Evolutionary conservation across 257 asterid genomes (phyloP), one percentile per base, ranked within the genome.

Genomic region (Petunia axillaris): DNA sequence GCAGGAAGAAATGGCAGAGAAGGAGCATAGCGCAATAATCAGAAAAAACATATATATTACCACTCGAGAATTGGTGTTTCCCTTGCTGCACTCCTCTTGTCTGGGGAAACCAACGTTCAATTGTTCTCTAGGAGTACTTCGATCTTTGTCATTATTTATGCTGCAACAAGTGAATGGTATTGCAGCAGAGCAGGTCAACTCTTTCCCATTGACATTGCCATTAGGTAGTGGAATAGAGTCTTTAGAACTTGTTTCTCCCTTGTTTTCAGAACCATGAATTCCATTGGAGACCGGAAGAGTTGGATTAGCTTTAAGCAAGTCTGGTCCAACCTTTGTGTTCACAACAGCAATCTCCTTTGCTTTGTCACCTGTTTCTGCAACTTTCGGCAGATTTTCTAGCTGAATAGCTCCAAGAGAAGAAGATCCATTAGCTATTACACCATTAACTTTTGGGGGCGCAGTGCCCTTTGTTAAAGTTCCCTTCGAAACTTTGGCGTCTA

Each of bases 321-420:
- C 78, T 73, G 55, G 82, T 68, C 79, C 84, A 68, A 80, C 74
- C 14, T 58, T 83, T 15, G 38, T 4, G 35, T 67, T 80, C 76
- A 64, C 54, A 58, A 75, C 66, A 64, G 77, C 78, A 25, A 80
- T 37, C 57, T 82, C 89, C 76, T 77, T 80, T 48, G 64, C 64
- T 14, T 84, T 64, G 63, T 78, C 86, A 75, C 82, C 83, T 8
- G 60, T 59, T 58, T 84, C 76, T 77, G 85, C 86, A 82, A 79
- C 79, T 79, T 84, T 55, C 53, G 75, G 63, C 1, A 80, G 80
- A 60, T 74, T 48, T 77, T 81, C 87, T 25, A 3, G 78, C 53
- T 58, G 63, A 76, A 38, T 84, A 36, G 63, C 82, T 83, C 81
- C 77, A 71, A 64, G 63, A 64, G 78, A 78, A 71, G 78, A 76